Evolutionary conservation across 2,329 filamentous ascomycete genomes (phyloP), one percentile per base, ranked within the genome.

Genomic region (Aspergillus novofumigatus): DNA sequence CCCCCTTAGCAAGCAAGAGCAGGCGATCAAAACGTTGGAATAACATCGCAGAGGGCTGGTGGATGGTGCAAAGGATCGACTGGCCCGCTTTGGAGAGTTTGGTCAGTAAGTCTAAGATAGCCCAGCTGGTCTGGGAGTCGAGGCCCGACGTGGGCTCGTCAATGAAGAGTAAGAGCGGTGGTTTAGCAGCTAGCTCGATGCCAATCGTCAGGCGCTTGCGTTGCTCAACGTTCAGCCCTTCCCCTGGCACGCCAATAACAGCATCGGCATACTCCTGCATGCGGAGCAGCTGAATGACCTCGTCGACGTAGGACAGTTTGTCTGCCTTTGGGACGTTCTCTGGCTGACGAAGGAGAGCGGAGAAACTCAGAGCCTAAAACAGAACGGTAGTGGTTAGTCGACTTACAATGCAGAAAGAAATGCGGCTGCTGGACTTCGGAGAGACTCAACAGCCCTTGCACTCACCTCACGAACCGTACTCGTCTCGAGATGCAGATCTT

Each of bases 131-230:
- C 74, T 96, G 92, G 69, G 86, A 91, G 75, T 97, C 93, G 21
- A 97, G 85, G 79, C 93, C 93, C 25, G 92, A 96, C 3, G 92
- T 97, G 11, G 93, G 93, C 74, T 97, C 93, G 67, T 97, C 93
- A 44, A 97, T 85, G 78, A 97, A 97, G 50, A 97, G 85, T 59
- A 97, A 82, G 53, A 97, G 81, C 44, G 90, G 87, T 5, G 93
- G 93, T 78, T 94, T 96, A 6, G 93, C 93, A 45, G 91, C 92
- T 25, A 97, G 83, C 72, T 97, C 93, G 20, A 97, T 92, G 74
- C 91, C 93, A 62, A 97, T 96, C 0, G 92, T 97, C 5, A 97
- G 82, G 67, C 91, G 89, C 71, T 87, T 87, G 20, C 85, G 80
- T 69, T 87, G 85, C 69, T 87, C 85, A 23, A 84, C 81, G 53